A percentile compares a stretch with the other conserved stretches of the same genome.
These are phyloP conservation scores for Ceratocystis diversiconidia DNA, from an alignment of 2,329 filamentous ascomycete species.

Conservation along the genomic window DNA sequence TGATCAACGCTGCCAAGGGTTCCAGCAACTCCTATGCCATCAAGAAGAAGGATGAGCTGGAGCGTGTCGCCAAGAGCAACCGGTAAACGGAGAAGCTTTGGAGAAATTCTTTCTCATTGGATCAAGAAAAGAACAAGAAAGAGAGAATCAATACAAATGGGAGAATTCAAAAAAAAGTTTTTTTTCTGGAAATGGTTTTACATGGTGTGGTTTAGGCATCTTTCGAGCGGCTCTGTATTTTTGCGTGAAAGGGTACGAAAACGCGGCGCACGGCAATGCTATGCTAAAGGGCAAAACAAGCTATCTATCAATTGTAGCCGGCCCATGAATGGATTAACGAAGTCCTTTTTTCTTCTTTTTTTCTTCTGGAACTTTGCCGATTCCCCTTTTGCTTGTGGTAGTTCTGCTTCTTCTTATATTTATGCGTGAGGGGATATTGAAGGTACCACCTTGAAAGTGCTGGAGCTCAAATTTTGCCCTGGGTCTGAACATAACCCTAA, in stretches of 20 bases:
- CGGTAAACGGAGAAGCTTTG: constrained; percentile 55
- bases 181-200: constrained; percentile 25
- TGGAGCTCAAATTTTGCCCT: too few relatives aligned
- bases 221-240: constrained; percentile 33
- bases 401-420: neutral
- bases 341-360: constrained; percentile 16
- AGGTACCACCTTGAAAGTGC: neutral
- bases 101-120: constrained; percentile 26
- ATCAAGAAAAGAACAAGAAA: constrained; percentile 19
- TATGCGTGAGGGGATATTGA: too few relatives aligned
- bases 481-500: too few relatives aligned
- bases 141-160: constrained; percentile 20
- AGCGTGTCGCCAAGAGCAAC: constrained; percentile 99
- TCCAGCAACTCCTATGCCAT: constrained; percentile 99
- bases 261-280: constrained; percentile 32
- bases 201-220: constrained; percentile 34
- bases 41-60: constrained; percentile 99
- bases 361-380: constrained; percentile 5
- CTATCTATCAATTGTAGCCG: constrained; percentile 28
- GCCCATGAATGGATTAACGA: constrained; percentile 17
- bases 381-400: neutral
- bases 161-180: constrained; percentile 19
- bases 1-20: constrained; percentile 99
- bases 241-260: constrained; percentile 33
- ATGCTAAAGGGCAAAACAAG: constrained; percentile 29